A percentile compares a stretch with the other conserved stretches of the same genome.
Evolutionary conservation across 495 filamentous ascomycete genomes (phyloP).

Genomic region (Penicillium antarcticum): DNA sequence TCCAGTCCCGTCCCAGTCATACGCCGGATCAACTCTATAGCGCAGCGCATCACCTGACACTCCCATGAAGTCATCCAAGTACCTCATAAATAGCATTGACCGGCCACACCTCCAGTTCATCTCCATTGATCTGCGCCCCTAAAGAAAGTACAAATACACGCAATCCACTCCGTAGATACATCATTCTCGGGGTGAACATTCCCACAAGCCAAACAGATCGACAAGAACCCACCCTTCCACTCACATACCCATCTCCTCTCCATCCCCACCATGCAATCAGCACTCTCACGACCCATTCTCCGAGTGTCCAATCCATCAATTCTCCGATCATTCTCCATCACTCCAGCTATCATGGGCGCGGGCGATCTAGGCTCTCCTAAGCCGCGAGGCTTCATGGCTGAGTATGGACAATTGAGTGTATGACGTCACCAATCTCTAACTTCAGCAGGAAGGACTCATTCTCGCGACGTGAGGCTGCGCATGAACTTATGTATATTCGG

Average conservation of each 20-base stretch:
- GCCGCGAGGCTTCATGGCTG: slow-evolving; percentile 38
- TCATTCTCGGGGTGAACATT: no score
- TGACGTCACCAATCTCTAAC: slow-evolving; percentile 23
- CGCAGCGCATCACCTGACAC: background rate
- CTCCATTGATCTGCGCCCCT: background rate
- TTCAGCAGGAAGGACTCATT: slow-evolving; percentile 67
- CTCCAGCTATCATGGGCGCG: slow-evolving; percentile 52
- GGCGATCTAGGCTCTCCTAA: slow-evolving; percentile 61
- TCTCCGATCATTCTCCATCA: slow-evolving; percentile 54
- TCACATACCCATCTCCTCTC: no score
- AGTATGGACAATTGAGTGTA: slow-evolving; percentile 25
- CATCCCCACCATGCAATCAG: slow-evolving; percentile 21
- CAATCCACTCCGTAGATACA: no score
- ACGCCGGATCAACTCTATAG: no score
- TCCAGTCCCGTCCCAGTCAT: background rate
- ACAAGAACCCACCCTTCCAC: background rate
- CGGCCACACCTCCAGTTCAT: background rate
- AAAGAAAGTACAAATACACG: background rate
- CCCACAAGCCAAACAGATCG: slow-evolving; percentile 1
- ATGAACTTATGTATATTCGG: slow-evolving; percentile 72
- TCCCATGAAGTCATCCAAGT: background rate
- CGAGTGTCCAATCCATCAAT: slow-evolving; percentile 33
- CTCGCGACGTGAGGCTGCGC: slow-evolving; percentile 77
- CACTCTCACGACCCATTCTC: slow-evolving; percentile 49
- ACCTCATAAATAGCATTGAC: background rate